Percentiles rank a stretch among this genome's conserved stretches.
Conservation (phyloP, 768 basidiomycete species). For the Boletus bicolor region DNA sequence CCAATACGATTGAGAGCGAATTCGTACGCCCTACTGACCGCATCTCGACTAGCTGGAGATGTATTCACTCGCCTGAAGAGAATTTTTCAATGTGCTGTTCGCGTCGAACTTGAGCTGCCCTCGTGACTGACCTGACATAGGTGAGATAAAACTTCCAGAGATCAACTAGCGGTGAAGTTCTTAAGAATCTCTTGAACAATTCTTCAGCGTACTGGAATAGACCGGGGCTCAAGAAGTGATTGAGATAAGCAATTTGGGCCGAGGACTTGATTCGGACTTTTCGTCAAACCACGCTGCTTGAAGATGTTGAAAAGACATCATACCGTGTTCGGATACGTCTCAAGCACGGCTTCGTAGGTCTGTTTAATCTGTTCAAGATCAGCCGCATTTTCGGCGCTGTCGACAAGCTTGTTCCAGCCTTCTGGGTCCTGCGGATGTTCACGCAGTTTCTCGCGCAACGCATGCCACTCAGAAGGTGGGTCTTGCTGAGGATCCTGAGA, state of each 20-base stretch:
- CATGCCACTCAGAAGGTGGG: conserved; percentile 66
- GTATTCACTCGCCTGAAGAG: conserved; percentile 60
- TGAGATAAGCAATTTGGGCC: conserved; percentile 82
- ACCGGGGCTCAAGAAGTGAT: conserved; percentile 64
- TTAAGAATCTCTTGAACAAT: conserved; percentile 86
- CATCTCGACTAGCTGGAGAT: conserved; percentile 67
- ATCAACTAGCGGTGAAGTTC: conserved; percentile 81
- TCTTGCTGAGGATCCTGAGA: conserved; percentile 25
- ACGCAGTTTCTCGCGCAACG: conserved; percentile 54
- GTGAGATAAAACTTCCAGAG: conserved; percentile 92
- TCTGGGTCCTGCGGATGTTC: conserved; percentile 75
- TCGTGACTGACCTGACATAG: conserved; percentile 74
- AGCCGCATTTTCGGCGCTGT: conserved; percentile 69
- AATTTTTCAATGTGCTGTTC: conserved; percentile 10
- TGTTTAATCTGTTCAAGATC: conserved; percentile 79
- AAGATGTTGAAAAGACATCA: conserved; percentile 38
- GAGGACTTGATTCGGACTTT: conserved; percentile 51
- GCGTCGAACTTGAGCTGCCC: conserved; percentile 7
- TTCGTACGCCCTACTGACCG: conserved; percentile 86
- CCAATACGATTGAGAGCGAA: conserved; percentile 88
- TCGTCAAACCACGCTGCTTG: conserved; percentile 24
- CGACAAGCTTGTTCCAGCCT: conserved; percentile 73
- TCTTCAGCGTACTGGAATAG: conserved; percentile 77
- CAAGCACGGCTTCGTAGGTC: conserved; percentile 78
- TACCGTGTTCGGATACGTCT: conserved; percentile 90